Conservation (phyloP, 345 rosid species). For the Linum lewisii region DNA sequence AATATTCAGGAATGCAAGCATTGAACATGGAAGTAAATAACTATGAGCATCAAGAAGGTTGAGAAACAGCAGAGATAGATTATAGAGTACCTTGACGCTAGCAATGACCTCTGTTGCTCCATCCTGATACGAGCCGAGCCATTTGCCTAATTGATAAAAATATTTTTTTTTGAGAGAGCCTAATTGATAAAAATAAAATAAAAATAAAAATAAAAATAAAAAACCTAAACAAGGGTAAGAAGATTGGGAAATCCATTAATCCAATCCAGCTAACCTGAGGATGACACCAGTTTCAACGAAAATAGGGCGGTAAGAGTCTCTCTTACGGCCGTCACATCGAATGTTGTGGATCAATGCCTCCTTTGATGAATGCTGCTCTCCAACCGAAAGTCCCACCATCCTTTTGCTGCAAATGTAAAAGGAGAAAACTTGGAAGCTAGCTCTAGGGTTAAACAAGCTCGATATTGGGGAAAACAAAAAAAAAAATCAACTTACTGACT, state of each 20-base stretch:
- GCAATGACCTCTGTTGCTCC: conserved; percentile 86
- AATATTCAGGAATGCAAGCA: too few relatives aligned
- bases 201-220: background rate
- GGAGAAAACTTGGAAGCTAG: background rate
- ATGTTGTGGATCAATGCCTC: conserved; percentile 86
- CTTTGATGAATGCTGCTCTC: conserved; percentile 59
- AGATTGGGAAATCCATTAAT: too few relatives aligned
- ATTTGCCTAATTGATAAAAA: too few relatives aligned
- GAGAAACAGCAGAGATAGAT: background rate
- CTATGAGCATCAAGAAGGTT: background rate
- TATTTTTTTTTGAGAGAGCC: too few relatives aligned
- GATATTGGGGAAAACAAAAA: too few relatives aligned
- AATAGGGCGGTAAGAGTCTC: conserved; percentile 53
- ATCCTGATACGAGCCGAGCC: conserved; percentile 78
- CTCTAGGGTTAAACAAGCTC: background rate
- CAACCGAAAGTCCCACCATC: conserved; percentile 74
- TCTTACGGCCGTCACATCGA: conserved; percentile 68
- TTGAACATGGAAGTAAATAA: background rate
- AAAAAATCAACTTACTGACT: too few relatives aligned
- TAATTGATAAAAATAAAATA: conserved; percentile 11
- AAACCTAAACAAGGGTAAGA: too few relatives aligned
- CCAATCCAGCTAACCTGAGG: conserved; percentile 46
- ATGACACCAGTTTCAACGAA: conserved; percentile 74
- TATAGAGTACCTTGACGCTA: conserved; percentile 62
- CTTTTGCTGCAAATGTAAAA: conserved; percentile 4